Percentiles rank a stretch among this genome's conserved stretches.
Evolutionary conservation across 1,284 basidiomycete genomes (phyloP).

Genomic region (Pyrrhoderma noxium): DNA sequence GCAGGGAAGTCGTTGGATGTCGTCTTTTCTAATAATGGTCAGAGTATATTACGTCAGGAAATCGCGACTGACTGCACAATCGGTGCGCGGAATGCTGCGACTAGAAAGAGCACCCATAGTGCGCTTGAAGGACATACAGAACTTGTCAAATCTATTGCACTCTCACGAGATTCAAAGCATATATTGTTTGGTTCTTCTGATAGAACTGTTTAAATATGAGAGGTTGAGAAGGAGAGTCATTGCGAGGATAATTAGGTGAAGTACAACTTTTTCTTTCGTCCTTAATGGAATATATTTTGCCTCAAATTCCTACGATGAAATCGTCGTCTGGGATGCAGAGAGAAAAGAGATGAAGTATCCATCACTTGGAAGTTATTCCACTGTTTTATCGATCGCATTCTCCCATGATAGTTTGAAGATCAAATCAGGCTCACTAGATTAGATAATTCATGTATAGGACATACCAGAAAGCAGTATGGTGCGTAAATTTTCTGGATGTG

Average conservation of each 20-base stretch:
- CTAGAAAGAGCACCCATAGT: background rate
- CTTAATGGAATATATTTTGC: background rate
- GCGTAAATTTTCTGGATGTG: too few relatives aligned
- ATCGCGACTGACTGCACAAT: background rate
- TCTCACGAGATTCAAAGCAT: background rate
- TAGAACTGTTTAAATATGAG: background rate
- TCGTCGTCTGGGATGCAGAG: background rate
- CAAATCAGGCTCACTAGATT: background rate
- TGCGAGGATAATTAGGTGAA: constrained; percentile 74
- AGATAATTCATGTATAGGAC: background rate
- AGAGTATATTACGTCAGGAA: constrained; percentile 5
- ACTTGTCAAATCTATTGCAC: background rate
- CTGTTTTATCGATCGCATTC: background rate
- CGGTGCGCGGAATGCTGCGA: background rate
- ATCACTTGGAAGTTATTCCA: background rate
- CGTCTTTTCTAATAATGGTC: constrained; percentile 1
- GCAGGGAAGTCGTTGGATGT: background rate
- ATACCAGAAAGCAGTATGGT: background rate
- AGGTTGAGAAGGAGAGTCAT: constrained; percentile 36
- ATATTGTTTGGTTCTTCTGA: background rate
- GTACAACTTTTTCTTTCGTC: background rate
- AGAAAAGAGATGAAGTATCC: background rate
- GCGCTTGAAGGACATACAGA: background rate
- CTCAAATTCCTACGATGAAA: background rate
- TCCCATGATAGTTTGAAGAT: background rate